These are phyloP conservation scores for Torrubiella hemipterigena DNA, from an alignment of 2,329 filamentous ascomycete species.

Conservation along the genomic window DNA sequence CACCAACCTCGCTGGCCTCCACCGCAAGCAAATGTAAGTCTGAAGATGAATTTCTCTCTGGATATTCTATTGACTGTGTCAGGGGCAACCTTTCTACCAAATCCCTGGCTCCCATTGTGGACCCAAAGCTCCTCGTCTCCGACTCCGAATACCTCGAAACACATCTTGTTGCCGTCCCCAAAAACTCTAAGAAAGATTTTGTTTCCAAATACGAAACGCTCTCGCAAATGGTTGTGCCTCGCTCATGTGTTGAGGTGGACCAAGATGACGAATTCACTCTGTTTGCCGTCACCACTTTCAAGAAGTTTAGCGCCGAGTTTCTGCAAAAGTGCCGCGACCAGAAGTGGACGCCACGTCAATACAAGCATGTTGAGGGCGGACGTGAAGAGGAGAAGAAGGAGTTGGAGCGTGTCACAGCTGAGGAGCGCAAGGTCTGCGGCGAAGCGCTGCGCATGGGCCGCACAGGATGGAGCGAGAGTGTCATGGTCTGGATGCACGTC, in stretches of 20 bases:
- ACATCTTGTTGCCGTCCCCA: constrained; percentile 82
- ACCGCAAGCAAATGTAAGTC: constrained; percentile 75
- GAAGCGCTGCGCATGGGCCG: constrained; percentile 78
- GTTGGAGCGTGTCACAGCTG: constrained; percentile 66
- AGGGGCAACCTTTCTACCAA: constrained; percentile 91
- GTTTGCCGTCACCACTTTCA: constrained; percentile 84
- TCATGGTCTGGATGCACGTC: constrained; percentile 94
- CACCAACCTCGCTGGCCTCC: constrained; percentile 66
- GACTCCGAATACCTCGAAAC: constrained; percentile 96
- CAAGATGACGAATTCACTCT: constrained; percentile 84
- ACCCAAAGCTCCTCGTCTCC: constrained; percentile 67
- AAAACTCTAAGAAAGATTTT: constrained; percentile 73
- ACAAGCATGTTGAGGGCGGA: constrained; percentile 83
- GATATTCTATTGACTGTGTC: not conserved
- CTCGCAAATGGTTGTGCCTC: constrained; percentile 83
- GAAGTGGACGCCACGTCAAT: constrained; percentile 90
- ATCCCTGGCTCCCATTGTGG: constrained; percentile 80
- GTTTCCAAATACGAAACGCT: constrained; percentile 80
- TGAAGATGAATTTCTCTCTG: not conserved
- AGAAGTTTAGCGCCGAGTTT: constrained; percentile 81
- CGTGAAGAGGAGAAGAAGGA: constrained; percentile 83
- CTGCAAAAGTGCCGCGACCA: constrained; percentile 84
- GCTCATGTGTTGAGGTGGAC: constrained; percentile 68
- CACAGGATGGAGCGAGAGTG: constrained; percentile 90
- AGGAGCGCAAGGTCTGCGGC: constrained; percentile 86